phyloP scores from a whole-genome alignment of 257 asterid species.

The Oldenlandia corymbosa region DNA sequence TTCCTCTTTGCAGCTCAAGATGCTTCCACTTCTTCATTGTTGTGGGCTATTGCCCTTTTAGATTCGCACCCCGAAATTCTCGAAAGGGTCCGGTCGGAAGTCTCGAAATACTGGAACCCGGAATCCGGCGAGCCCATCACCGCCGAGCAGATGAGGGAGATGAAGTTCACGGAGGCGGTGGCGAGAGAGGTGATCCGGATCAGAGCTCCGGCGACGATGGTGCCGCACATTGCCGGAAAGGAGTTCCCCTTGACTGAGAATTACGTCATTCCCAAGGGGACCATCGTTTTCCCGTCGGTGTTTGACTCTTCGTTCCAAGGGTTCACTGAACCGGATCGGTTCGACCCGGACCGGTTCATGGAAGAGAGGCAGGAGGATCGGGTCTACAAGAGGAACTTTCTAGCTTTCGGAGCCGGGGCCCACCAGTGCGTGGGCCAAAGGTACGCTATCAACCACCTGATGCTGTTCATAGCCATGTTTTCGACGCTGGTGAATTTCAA shows the following conservation, averaged over 20 bases:
- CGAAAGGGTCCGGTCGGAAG: conserved; percentile 53
- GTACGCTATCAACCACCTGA: conserved; percentile 72
- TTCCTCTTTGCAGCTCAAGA: conserved; percentile 88
- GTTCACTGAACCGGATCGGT: conserved; percentile 66
- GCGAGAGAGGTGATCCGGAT: conserved; percentile 79
- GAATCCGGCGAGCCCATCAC: conserved; percentile 35
- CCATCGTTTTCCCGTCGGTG: conserved; percentile 83
- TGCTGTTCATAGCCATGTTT: conserved; percentile 66
- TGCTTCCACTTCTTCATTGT: conserved; percentile 75
- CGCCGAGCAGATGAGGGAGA: conserved; percentile 59
- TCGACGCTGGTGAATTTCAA: conserved; percentile 55
- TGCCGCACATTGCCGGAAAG: conserved; percentile 84
- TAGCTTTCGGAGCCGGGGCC: conserved; percentile 91
- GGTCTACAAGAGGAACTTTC: conserved; percentile 57
- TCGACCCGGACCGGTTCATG: conserved; percentile 86
- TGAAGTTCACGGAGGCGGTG: conserved; percentile 89
- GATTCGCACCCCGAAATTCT: conserved; percentile 59
- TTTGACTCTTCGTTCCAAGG: conserved; percentile 88
- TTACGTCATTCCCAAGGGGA: conserved; percentile 69
- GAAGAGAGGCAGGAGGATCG: conserved; percentile 77
- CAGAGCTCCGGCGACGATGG: conserved; percentile 90
- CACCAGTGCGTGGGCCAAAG: conserved; percentile 94
- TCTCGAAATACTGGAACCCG: conserved; percentile 46
- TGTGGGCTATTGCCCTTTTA: conserved; percentile 73
- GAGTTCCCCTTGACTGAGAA: conserved; percentile 57